Evolutionary conservation across 768 basidiomycete genomes (phyloP), one percentile per base, ranked within the genome.

Genomic region (Suillus plorans): DNA sequence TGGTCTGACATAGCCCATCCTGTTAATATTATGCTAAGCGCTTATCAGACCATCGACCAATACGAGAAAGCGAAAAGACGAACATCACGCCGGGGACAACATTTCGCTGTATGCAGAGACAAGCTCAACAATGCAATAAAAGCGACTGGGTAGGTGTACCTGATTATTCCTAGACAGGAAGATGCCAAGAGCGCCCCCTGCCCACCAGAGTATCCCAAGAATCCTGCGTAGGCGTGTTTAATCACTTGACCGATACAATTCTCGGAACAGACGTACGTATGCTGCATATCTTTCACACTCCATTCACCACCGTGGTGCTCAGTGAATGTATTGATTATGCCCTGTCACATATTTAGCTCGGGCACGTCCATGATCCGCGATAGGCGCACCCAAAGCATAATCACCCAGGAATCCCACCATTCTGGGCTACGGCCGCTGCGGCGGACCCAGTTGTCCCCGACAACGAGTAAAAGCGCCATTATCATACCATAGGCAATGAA

Each of bases 1-100:
- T 97, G 95, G 52, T 92, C 88, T 0, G 91, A 91, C 92, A 97
- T 96, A 0, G 90, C 95, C 89, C 92, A 97, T 7, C 96, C 96
- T 0, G 96, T 97, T 64, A 97, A 80, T 64, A 94, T 88, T 68
- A 96, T 89, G 57, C 91, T 94, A 65, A 22, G 58, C 47, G 61
- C 7, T 25, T 39, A 25, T 65, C n/a, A 20, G 25, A 8, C 2
- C 4, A 37, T 22, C 25, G 22, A 61, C 25, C 9, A 20, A 12
- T 34, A 36, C n/a, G 20, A 34, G 5, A 60, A 37, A 56, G 63
- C 20, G 25, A 53, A 16, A 31, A 28, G 2, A 76, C 86, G 70
- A 64, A 95, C 92, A 95, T 92, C 37, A 95, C 62, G 13, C 85
- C 85, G 5, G 95, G 95, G 4, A 96, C 81, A n/a, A 96, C 82